Conservation (phyloP, 345 rosid genomes). For the Populus deltoides region DNA sequence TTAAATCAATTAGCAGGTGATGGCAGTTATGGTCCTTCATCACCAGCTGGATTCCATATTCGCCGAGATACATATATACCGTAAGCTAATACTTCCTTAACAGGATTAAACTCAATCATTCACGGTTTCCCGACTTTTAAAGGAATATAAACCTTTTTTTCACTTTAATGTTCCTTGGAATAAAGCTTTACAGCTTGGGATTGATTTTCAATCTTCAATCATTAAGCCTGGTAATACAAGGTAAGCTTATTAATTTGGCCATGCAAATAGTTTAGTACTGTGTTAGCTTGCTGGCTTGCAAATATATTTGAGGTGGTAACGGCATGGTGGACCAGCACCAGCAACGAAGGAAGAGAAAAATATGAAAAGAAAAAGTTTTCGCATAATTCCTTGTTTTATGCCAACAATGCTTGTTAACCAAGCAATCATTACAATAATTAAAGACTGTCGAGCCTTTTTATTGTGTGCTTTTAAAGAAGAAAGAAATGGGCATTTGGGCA, state of each 20-base stretch:
- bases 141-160: background rate
- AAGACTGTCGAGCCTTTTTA: background rate
- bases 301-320: background rate
- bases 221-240: background rate
- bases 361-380: background rate
- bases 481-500: background rate
- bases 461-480: background rate
- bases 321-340: background rate
- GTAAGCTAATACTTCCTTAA: no score
- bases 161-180: background rate
- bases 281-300: background rate
- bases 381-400: constrained; percentile 5
- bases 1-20: no score
- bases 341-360: no score
- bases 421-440: background rate
- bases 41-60: no score
- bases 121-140: no score
- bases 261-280: background rate
- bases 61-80: no score
- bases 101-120: no score
- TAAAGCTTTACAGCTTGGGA: background rate
- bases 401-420: background rate
- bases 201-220: background rate
- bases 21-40: no score
- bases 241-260: background rate